Conservation (phyloP, 2,329 filamentous ascomycete genomes). For the Claviceps purpurea region DNA sequence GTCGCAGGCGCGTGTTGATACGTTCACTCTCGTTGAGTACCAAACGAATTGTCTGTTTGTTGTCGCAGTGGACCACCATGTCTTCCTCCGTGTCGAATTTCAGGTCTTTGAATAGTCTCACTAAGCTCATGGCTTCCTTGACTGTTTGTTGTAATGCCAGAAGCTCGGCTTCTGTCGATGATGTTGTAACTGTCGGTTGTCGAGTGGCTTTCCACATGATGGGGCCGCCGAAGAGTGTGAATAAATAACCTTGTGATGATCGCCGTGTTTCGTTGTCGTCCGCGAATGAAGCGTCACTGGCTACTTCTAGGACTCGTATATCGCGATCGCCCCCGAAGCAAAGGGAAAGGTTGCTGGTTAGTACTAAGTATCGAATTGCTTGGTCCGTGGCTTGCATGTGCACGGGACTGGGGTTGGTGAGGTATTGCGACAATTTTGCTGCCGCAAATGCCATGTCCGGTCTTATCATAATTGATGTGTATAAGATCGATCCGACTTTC, state of each 20-base stretch:
- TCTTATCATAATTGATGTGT: no score
- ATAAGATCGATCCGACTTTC: no score
- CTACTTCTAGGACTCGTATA: background rate
- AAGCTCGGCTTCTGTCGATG: background rate
- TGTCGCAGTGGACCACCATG: background rate
- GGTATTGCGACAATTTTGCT: no score
- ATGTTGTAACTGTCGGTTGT: background rate
- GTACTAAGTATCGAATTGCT: no score
- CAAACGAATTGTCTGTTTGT: background rate
- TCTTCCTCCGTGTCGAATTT: background rate
- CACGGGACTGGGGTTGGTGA: no score
- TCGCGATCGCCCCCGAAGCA: background rate
- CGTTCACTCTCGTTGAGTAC: background rate
- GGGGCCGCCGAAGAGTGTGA: background rate
- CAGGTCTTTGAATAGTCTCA: background rate
- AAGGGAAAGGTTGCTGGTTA: no score
- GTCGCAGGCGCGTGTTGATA: background rate
- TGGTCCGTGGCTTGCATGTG: no score
- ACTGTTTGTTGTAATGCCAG: background rate
- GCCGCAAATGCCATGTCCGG: no score
- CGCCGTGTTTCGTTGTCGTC: background rate
- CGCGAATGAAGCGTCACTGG: background rate
- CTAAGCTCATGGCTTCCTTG: background rate
- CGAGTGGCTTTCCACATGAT: background rate
- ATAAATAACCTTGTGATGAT: background rate